Evolutionary conservation across 2,329 filamentous ascomycete genomes (phyloP).

Genomic region (Neonectria magnoliae): DNA sequence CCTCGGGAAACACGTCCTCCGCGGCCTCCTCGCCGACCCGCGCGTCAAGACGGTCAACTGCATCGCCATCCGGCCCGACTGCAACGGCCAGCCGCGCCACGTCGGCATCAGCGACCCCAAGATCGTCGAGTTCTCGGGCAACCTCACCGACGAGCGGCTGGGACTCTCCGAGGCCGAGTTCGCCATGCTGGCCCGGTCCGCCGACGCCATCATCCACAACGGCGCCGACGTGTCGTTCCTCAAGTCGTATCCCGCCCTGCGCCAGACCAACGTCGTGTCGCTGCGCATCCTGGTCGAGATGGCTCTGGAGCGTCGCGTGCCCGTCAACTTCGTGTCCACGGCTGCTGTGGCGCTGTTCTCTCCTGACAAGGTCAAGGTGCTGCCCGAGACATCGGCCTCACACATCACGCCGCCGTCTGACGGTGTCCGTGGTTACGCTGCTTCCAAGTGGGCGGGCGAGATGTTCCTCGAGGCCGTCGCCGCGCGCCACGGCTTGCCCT

Average conservation of each 20-base stretch:
- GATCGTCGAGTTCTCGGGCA: not conserved
- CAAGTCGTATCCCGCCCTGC: slow-evolving; percentile 45
- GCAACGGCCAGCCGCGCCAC: not conserved
- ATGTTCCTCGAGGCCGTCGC: slow-evolving; percentile 36
- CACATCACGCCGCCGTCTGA: not conserved
- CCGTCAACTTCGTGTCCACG: slow-evolving; percentile 52
- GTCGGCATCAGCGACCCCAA: not conserved
- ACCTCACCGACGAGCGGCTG: not conserved
- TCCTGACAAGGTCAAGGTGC: not conserved
- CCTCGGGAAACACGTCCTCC: not conserved
- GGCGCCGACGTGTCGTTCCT: slow-evolving; percentile 50
- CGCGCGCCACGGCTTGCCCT: not conserved
- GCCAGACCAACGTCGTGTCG: slow-evolving; percentile 43
- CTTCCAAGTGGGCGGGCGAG: slow-evolving; percentile 50
- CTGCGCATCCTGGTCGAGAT: slow-evolving; percentile 42
- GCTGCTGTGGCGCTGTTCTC: slow-evolving; percentile 30
- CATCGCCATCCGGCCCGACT: not conserved
- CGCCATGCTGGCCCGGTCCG: slow-evolving; percentile 40
- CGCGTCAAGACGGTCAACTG: slow-evolving; percentile 2
- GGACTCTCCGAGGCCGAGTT: slow-evolving; percentile 32
- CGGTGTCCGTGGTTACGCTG: slow-evolving; percentile 43
- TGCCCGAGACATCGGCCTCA: not conserved
- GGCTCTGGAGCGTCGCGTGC: slow-evolving; percentile 37
- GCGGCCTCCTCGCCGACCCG: not conserved
- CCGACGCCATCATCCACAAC: slow-evolving; percentile 62